Percentiles rank a stretch among this genome's conserved stretches.
phyloP scores from a whole-genome alignment of 192 early-diverging fungal species.

The Rhizophagus prolifer region DNA sequence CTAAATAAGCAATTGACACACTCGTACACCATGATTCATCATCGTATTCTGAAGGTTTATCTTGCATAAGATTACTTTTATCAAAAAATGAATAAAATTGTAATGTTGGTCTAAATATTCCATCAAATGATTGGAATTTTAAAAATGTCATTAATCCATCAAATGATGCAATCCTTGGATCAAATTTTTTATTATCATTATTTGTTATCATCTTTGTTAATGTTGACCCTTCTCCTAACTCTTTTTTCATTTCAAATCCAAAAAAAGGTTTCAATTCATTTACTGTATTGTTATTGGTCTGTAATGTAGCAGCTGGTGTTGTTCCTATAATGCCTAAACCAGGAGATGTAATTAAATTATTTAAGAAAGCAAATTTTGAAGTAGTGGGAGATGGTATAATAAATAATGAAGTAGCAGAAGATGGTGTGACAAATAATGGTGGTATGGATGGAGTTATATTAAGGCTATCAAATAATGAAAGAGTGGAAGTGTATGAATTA shows the following conservation, averaged over 20 bases:
- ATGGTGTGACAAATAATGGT: no score
- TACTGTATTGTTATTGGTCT: no score
- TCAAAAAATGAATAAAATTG: slow-evolving; percentile 14
- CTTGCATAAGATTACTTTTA: not conserved
- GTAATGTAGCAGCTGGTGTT: no score
- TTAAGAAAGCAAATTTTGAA: no score
- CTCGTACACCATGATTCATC: not conserved
- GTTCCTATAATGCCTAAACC: not conserved
- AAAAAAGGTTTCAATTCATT: no score
- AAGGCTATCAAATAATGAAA: not conserved
- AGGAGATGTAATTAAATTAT: not conserved
- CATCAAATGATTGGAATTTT: slow-evolving; percentile 28
- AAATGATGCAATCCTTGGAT: not conserved
- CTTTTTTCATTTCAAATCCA: no score
- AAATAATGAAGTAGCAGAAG: no score
- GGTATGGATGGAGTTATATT: no score
- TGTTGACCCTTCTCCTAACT: no score
- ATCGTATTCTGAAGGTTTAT: no score
- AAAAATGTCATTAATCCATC: slow-evolving; percentile 9
- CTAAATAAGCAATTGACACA: slow-evolving; percentile 1
- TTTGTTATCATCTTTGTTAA: no score
- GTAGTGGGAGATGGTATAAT: no score
- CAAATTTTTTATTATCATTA: not conserved
- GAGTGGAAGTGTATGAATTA: not conserved
- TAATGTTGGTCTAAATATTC: not conserved